A percentile compares a stretch with the other conserved stretches of the same genome.
Conservation (phyloP, 352 stramenopile species). For the Phytophthora syringae region DNA sequence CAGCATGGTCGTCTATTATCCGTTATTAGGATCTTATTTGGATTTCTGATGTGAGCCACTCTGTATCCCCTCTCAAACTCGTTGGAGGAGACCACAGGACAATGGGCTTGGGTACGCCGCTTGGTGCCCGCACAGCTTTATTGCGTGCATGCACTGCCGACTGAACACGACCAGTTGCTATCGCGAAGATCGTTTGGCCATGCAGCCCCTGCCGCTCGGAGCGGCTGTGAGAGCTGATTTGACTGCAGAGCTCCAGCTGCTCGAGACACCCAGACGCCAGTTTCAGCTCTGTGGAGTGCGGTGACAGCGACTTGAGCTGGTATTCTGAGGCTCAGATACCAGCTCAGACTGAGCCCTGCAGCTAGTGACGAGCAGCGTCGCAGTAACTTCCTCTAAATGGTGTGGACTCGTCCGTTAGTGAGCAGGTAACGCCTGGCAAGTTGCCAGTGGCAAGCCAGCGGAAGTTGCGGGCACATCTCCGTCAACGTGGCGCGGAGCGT, state of each 20-base stretch:
- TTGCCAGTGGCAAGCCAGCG: not conserved
- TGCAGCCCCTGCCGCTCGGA: not conserved
- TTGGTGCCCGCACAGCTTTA: too few relatives aligned
- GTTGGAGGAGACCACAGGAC: too few relatives aligned
- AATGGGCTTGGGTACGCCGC: too few relatives aligned
- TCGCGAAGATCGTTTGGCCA: slow-evolving; percentile 6
- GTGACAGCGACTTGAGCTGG: slow-evolving; percentile 26
- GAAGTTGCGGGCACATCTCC: not conserved
- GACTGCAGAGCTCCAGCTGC: slow-evolving; percentile 22
- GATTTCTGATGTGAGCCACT: slow-evolving; percentile 19
- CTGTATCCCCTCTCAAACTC: slow-evolving; percentile 19
- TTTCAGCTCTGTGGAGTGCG: slow-evolving; percentile 21
- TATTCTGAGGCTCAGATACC: too few relatives aligned
- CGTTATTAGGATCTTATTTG: not conserved
- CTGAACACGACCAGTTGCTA: slow-evolving; percentile 12
- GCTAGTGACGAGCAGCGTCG: slow-evolving; percentile 10
- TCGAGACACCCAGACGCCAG: slow-evolving; percentile 22
- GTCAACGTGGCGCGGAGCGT: slow-evolving; percentile 14
- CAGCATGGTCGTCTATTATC: slow-evolving; percentile 13
- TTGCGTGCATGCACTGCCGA: too few relatives aligned
- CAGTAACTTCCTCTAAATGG: not conserved
- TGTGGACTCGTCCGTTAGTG: not conserved
- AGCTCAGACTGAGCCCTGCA: slow-evolving; percentile 24
- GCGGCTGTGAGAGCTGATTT: slow-evolving; percentile 34
- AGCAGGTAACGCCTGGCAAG: not conserved